phyloP scores from a whole-genome alignment of 2,329 filamentous ascomycete species.

The Delphinella strobiligena region DNA sequence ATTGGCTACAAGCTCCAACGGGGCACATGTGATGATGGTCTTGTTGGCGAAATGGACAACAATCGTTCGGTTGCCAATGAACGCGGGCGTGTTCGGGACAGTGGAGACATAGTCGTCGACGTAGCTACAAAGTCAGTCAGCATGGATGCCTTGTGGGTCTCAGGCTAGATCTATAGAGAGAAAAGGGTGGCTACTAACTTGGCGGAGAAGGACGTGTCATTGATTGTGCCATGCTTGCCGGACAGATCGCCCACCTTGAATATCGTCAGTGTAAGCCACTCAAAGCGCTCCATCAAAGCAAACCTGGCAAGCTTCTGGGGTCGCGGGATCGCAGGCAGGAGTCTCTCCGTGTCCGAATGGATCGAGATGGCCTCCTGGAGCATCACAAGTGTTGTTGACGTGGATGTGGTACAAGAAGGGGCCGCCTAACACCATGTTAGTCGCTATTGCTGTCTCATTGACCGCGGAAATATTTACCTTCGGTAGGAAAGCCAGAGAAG shows the following conservation, averaged over 20 bases:
- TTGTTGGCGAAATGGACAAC: conserved; percentile 43
- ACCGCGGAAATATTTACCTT: conserved; percentile 33
- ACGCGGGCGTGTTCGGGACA: conserved; percentile 27
- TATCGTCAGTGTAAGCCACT: no score
- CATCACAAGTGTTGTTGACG: conserved; percentile 58
- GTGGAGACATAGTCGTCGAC: conserved; percentile 39
- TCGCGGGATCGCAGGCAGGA: conserved; percentile 44
- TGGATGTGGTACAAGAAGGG: conserved; percentile 55
- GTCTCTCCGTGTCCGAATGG: conserved; percentile 54
- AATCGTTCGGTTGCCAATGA: conserved; percentile 42
- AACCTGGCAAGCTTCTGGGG: conserved; percentile 57
- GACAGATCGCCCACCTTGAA: conserved; percentile 67
- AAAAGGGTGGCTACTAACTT: conserved; percentile 16
- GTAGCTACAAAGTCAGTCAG: conserved; percentile 23
- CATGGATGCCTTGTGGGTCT: no score
- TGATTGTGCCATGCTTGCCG: conserved; percentile 59
- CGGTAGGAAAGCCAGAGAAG: conserved; percentile 27
- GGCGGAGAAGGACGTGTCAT: conserved; percentile 11
- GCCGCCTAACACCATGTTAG: no score
- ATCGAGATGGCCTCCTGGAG: conserved; percentile 56
- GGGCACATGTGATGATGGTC: conserved; percentile 42
- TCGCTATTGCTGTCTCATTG: no score
- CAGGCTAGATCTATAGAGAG: no score
- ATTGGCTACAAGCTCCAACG: conserved; percentile 31
- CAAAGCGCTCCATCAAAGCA: no score